phyloP scores from a whole-genome alignment of 2,329 filamentous ascomycete genomes.

The Pestalotiopsis sp. region DNA sequence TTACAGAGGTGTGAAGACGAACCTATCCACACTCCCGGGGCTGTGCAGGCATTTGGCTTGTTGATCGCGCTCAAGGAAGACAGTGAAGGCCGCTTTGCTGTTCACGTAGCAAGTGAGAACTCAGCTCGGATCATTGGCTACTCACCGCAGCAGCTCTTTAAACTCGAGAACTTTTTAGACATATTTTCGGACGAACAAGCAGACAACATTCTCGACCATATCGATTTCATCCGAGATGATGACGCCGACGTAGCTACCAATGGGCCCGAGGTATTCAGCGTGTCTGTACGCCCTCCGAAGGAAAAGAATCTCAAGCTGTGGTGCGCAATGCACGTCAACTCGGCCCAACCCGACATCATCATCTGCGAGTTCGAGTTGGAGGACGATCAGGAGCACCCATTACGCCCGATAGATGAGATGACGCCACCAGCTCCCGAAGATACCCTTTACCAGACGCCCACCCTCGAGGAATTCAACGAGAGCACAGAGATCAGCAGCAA shows the following conservation, averaged over 20 bases:
- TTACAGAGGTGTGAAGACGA: constrained; percentile 88
- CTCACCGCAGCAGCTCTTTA: constrained; percentile 74
- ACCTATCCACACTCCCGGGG: constrained; percentile 84
- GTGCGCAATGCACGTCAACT: constrained; percentile 82
- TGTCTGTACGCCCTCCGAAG: constrained; percentile 66
- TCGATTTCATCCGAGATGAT: constrained; percentile 86
- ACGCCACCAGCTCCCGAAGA: constrained; percentile 69
- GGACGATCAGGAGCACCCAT: constrained; percentile 69
- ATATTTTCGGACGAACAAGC: constrained; percentile 82
- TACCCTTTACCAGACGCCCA: constrained; percentile 73
- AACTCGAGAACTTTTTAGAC: constrained; percentile 75
- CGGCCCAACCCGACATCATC: constrained; percentile 67
- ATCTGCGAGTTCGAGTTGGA: constrained; percentile 90
- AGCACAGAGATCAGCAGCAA: constrained; percentile 77
- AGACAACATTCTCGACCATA: constrained; percentile 81
- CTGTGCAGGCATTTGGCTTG: constrained; percentile 78
- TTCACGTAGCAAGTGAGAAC: constrained; percentile 82
- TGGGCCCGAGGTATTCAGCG: constrained; percentile 83
- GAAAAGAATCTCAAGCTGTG: constrained; percentile 69
- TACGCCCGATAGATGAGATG: constrained; percentile 62
- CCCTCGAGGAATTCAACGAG: constrained; percentile 71
- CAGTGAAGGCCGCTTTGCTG: constrained; percentile 64
- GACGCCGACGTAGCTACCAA: constrained; percentile 73
- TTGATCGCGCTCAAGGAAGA: constrained; percentile 76
- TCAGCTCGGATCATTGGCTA: constrained; percentile 75